Evolutionary conservation across 1,139 yeast genomes (phyloP), one percentile per base, ranked within the genome.

Genomic region (Saccharomyces hybrid): DNA sequence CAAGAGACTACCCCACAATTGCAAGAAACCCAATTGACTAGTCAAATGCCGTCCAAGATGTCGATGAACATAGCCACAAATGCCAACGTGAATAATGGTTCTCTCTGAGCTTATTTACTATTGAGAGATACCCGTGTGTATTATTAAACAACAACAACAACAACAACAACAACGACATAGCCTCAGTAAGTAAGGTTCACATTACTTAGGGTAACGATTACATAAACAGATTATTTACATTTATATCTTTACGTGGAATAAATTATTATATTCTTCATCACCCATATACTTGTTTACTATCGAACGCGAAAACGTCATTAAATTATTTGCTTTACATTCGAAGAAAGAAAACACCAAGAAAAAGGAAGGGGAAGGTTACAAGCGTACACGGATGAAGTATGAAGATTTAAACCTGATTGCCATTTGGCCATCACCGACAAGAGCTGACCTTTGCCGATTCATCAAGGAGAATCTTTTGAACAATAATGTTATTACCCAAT

Each of bases 371-470:
- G 19, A 11, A 19, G 26, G 24, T 24, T 38, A 3, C 24, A 4
- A 38, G 44, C 7, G 24, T 24, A 19, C n/a, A 16, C 4, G 9
- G 11, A 38, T 38, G 44, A 16, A 38, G 11, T 50, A 44, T 24
- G 42, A 50, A 8, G 31, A 50, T 24, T 24, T 50, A 6, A 12
- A 42, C 2, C 44, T 50, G 24, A 16, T 50, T 2, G 31, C 52
- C 21, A 9, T 50, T 6, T 50, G 52, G 52, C 12, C 51, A 26
- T 21, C 48, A 16, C 42, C 47, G 11, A 47, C 42, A 42, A 48
- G 44, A 28, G 6, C 8, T 9, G n/a, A 16, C n/a, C 49, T 50
- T 7, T 47, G 48, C 11, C 31, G 31, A 14, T 50, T 42, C 9
- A 50, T 50, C 14, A 42, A 44, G 24, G 14, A 44, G 9, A 24